Conservation (phyloP, 1,284 basidiomycete species). For the Meira miltonrushii region DNA sequence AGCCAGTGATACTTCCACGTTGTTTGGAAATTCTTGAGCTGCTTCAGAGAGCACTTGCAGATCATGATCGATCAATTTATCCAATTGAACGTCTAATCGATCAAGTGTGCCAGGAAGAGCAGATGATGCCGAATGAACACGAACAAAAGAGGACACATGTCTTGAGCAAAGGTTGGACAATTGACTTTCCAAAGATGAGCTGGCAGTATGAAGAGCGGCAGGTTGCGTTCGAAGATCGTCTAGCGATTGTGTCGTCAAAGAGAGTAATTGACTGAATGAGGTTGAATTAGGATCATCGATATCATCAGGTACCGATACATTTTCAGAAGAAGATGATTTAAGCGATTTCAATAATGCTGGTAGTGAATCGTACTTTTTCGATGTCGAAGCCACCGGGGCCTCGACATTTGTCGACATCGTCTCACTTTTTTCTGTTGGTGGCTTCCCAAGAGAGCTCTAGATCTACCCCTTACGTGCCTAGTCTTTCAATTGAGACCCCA, state of each 20-base stretch:
- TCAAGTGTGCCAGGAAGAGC: constrained; percentile 5
- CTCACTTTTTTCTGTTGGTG: too few species aligned
- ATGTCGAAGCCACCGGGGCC: not conserved
- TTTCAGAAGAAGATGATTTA: not conserved
- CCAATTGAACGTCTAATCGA: not conserved
- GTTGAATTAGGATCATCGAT: constrained; percentile 3
- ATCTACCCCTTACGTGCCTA: too few species aligned
- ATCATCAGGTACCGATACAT: not conserved
- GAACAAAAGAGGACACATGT: constrained; percentile 11
- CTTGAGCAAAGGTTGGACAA: constrained; percentile 11
- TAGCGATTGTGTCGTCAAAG: constrained; percentile 1
- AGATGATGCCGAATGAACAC: constrained; percentile 6
- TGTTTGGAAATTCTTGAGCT: constrained; percentile 3
- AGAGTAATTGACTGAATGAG: not conserved
- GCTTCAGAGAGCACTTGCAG: constrained; percentile 3
- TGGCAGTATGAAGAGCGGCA: constrained; percentile 3
- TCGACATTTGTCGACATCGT: not conserved
- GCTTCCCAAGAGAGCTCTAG: too few species aligned
- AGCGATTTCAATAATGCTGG: not conserved
- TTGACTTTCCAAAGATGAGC: constrained; percentile 8
- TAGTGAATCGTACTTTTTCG: not conserved
- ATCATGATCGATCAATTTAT: constrained; percentile 1
- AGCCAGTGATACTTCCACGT: not conserved
- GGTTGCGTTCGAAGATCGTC: constrained; percentile 6
- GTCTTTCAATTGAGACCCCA: too few species aligned